Percentiles rank a stretch among this genome's conserved stretches.
Conservation (phyloP, 352 stramenopile genomes). For the Phytophthora pisi region DNA sequence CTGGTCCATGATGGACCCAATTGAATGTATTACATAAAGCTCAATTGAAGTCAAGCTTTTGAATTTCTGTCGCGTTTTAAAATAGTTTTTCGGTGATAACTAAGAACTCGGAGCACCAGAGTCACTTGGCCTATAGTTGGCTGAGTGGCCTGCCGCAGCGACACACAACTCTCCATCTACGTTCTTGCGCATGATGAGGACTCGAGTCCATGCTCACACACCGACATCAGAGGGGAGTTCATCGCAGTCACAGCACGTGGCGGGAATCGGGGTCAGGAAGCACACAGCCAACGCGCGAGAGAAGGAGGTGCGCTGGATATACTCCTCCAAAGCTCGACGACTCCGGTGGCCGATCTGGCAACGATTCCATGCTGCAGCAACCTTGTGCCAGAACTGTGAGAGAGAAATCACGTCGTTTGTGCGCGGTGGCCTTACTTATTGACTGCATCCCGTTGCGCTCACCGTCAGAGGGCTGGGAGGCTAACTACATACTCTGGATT, state of each 20-base stretch:
- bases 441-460: slow-evolving; percentile 1
- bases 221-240: background rate
- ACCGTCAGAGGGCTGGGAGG: background rate
- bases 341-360: slow-evolving; percentile 2
- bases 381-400: background rate
- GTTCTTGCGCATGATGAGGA: background rate
- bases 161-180: background rate
- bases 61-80: too few relatives aligned
- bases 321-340: slow-evolving; percentile 3
- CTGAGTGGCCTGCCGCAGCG: background rate
- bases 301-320: background rate
- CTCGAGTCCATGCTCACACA: background rate
- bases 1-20: too few relatives aligned
- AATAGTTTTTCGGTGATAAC: too few relatives aligned
- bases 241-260: background rate
- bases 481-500: slow-evolving; percentile 4
- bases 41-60: too few relatives aligned
- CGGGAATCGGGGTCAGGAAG: background rate
- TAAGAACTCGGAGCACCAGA: too few relatives aligned
- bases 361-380: background rate
- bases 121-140: too few relatives aligned
- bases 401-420: background rate
- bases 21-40: too few relatives aligned
- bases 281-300: background rate
- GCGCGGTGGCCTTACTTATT: background rate